A percentile compares a stretch with the other conserved stretches of the same genome.
Evolutionary conservation across 2,329 filamentous ascomycete species (phyloP).

Genomic region (Blastomyces percursus): DNA sequence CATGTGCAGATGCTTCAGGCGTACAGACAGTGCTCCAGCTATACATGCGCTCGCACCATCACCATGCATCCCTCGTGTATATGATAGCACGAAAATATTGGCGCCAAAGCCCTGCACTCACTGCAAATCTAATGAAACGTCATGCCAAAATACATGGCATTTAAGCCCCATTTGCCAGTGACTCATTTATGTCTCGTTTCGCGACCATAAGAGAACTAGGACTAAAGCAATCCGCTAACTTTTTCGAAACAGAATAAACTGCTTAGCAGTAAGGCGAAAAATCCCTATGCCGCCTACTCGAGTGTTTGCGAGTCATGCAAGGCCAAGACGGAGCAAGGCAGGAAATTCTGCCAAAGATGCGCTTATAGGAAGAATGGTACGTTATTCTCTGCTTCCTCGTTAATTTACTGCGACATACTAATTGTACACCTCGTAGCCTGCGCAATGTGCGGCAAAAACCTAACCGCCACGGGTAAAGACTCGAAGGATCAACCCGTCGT

Average conservation of each 20-base stretch:
- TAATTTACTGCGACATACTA: conserved; percentile 9
- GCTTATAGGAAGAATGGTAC: conserved; percentile 52
- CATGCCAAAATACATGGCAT: not conserved
- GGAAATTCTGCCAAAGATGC: conserved; percentile 51
- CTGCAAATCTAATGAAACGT: not conserved
- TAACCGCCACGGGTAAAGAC: conserved; percentile 38
- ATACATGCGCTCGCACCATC: not conserved
- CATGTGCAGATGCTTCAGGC: not conserved
- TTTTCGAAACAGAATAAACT: conserved; percentile 46
- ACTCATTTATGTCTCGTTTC: not conserved
- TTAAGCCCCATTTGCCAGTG: not conserved
- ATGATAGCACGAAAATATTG: not conserved
- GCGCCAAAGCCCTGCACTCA: not conserved
- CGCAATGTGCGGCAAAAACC: conserved; percentile 51
- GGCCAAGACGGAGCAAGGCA: conserved; percentile 51
- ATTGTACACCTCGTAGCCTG: conserved; percentile 38
- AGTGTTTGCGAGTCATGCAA: conserved; percentile 53
- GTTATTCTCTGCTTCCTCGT: conserved; percentile 13
- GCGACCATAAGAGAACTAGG: not conserved
- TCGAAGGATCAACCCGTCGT: conserved; percentile 40
- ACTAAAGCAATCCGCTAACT: not conserved
- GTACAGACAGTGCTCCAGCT: not conserved
- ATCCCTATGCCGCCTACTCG: conserved; percentile 54
- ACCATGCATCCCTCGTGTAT: not conserved
- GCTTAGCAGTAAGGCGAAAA: conserved; percentile 53